Evolutionary conservation across 2,329 filamentous ascomycete genomes (phyloP).

Genomic region (Penicillium sp.): DNA sequence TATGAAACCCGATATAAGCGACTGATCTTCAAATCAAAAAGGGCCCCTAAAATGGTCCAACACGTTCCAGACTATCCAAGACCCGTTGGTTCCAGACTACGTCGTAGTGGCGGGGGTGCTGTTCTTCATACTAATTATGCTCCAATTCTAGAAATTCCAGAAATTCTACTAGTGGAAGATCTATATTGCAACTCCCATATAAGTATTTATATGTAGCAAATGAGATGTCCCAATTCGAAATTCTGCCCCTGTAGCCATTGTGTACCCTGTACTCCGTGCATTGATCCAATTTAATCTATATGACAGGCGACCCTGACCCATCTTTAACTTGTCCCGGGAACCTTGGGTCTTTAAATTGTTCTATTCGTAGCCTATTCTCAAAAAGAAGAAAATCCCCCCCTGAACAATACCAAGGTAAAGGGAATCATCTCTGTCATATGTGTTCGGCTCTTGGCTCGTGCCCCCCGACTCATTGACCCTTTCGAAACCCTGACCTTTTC

Average conservation of each 20-base stretch:
- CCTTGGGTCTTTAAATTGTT: conserved; percentile 12
- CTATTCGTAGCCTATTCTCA: conserved; percentile 4
- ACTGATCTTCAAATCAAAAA: conserved; percentile 1
- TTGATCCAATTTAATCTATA: conserved; percentile 2
- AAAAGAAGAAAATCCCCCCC: neutral
- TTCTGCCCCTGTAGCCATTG: neutral
- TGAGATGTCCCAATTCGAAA: neutral
- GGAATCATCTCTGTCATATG: conserved; percentile 4
- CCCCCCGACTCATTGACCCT: conserved; percentile 8
- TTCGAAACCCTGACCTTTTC: conserved; percentile 2
- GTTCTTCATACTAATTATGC: neutral
- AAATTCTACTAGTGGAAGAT: neutral
- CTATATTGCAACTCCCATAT: neutral
- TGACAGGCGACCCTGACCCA: conserved; percentile 11
- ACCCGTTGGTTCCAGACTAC: conserved; percentile 5
- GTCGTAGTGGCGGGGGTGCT: neutral
- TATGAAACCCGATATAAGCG: conserved; percentile 1
- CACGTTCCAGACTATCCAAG: conserved; percentile 2
- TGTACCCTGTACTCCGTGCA: neutral
- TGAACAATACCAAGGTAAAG: neutral
- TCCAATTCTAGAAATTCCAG: neutral
- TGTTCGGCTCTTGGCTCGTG: conserved; percentile 5
- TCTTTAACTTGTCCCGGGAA: conserved; percentile 6
- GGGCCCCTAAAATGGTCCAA: conserved; percentile 11
- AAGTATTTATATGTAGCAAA: neutral